These are phyloP conservation scores for Lactifluus hygrophoroides DNA, from an alignment of 768 basidiomycete species.

Conservation along the genomic window DNA sequence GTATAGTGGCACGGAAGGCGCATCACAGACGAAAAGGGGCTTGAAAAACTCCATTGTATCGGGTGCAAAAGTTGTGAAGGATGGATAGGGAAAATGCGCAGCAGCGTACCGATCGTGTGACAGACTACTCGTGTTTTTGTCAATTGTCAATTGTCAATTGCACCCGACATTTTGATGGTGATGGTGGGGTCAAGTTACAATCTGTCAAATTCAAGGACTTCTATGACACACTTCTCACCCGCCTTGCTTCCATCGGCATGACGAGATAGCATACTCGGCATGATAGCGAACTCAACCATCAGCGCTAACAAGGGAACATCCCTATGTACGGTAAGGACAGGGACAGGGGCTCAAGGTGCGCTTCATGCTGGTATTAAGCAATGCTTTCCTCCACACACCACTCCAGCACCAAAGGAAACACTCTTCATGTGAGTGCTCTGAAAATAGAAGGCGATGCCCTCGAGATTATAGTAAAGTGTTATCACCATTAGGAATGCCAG, in stretches of 20 bases:
- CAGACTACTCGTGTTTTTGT: too few species aligned
- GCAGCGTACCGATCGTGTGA: neutral
- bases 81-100: conserved; percentile 6
- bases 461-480: neutral
- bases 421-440: neutral
- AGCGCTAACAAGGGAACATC: too few species aligned
- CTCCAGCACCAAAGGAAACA: neutral
- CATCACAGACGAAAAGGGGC: neutral
- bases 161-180: conserved; percentile 4
- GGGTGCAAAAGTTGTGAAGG: neutral
- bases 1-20: neutral
- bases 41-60: neutral
- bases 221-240: neutral
- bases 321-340: too few species aligned
- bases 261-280: neutral
- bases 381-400: neutral
- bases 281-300: too few species aligned
- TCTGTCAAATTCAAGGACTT: too few species aligned
- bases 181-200: neutral
- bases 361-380: neutral
- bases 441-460: neutral
- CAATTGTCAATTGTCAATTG: neutral
- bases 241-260: neutral
- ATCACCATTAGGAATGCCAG: neutral
- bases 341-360: too few species aligned